Evolutionary conservation across 225 moss, liverwort and hornwort species (phyloP).

Genomic region (Bryoerythrophyllum caledonicum): DNA sequence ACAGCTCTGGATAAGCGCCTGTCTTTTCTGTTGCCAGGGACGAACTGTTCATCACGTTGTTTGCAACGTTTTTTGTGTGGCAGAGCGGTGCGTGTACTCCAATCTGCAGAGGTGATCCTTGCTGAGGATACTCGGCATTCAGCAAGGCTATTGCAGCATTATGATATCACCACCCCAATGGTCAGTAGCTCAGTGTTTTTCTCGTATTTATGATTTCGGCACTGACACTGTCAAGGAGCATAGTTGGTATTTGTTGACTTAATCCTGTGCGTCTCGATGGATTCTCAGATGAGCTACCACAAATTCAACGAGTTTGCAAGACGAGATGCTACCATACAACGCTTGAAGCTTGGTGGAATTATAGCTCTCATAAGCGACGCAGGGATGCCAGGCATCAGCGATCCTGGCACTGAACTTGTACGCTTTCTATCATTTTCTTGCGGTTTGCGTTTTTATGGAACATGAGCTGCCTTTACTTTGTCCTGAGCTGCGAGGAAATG

Average conservation of each 20-base stretch:
- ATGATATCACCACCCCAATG: constrained; percentile 77
- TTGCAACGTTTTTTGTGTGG: constrained; percentile 18
- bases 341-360: constrained; percentile 77
- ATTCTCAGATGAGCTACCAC: constrained; percentile 90
- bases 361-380: constrained; percentile 96
- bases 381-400: constrained; percentile 97
- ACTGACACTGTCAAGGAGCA: not conserved
- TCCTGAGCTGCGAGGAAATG: not conserved
- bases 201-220: not conserved
- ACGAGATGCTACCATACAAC: constrained; percentile 57
- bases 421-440: not conserved
- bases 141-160: constrained; percentile 75
- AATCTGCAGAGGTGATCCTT: constrained; percentile 80
- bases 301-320: constrained; percentile 92
- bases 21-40: not conserved
- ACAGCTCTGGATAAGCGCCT: not conserved
- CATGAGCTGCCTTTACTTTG: not conserved
- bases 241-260: not conserved
- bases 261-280: constrained; percentile 20
- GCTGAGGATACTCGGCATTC: constrained; percentile 98
- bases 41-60: not conserved
- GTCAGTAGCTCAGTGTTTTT: constrained; percentile 43
- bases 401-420: constrained; percentile 97
- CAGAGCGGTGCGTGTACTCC: constrained; percentile 84
- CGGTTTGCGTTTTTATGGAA: constrained; percentile 2